Evolutionary conservation across 305 asterid genomes (phyloP).

Genomic region (Ruellia speciosa): DNA sequence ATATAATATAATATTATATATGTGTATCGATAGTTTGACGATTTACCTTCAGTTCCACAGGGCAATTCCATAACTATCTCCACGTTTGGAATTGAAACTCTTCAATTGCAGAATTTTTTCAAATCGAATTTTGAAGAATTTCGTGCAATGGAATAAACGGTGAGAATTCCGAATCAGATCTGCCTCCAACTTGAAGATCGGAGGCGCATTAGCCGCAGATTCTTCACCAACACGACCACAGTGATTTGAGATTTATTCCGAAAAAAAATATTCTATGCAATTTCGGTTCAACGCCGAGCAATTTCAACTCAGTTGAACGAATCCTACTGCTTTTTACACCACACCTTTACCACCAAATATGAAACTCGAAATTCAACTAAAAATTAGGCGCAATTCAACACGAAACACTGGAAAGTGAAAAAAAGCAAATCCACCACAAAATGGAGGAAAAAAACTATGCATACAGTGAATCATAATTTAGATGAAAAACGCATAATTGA

Average conservation of each 20-base stretch:
- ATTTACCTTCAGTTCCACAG: constrained; percentile 55
- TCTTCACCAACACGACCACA: constrained; percentile 14
- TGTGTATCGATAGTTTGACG: neutral
- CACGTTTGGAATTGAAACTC: constrained; percentile 12
- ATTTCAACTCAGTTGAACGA: constrained; percentile 18
- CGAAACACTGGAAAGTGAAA: neutral
- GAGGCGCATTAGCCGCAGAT: constrained; percentile 35
- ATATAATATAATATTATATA: no score
- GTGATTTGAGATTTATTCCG: neutral
- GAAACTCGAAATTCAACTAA: constrained; percentile 30
- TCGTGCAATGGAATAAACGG: neutral
- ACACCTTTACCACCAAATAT: constrained; percentile 21
- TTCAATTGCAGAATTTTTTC: constrained; percentile 14
- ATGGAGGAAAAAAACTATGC: neutral
- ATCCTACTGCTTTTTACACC: constrained; percentile 3
- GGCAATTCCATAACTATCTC: constrained; percentile 57
- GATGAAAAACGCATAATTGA: constrained; percentile 45
- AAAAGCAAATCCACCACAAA: neutral
- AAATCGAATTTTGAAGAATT: constrained; percentile 13
- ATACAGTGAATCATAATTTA: constrained; percentile 25
- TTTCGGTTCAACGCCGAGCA: constrained; percentile 14
- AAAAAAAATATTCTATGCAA: neutral
- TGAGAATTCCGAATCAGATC: constrained; percentile 35
- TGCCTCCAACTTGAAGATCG: constrained; percentile 41
- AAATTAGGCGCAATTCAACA: constrained; percentile 2